Base-by-base conservation (phyloP, 352 stramenopile genomes). In the Globisporangium barbulae region DNA sequence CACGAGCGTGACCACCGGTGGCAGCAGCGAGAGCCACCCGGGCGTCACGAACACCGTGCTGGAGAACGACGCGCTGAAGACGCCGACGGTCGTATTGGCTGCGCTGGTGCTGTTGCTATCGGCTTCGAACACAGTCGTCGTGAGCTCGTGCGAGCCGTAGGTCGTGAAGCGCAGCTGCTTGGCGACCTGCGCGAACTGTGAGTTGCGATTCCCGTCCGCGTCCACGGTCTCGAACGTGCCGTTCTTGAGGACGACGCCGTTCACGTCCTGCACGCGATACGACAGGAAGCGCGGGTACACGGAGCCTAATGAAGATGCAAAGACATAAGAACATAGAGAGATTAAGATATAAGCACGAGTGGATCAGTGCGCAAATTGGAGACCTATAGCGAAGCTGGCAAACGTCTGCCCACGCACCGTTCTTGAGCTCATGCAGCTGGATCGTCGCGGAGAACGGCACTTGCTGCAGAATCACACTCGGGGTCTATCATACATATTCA, bases 1-100 rank as follows among this genome's bases (percentile, higher is more conserved):
- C 35, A 88, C 48, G n/a, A 94, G 68, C 47, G 85, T 94, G 57
- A 94, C 81, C 15, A 91, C 22, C 33, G 85, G 85, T 35, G 85
- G 85, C 28, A 94, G 57, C 56, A 94, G 53, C 45, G 83, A 92
- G 44, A 94, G 63, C 78, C 81, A 94, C 1, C 83, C 85, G 33
- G 82, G 81, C 21, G 81, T 85, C 6, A 91, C 83, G 44, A 81
- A 77, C 35, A 93, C 80, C 6, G 53, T 53, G 19, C 55, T 79
- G 47, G 69, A 79, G 22, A 73, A 30, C 17, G 71, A 78, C 2
- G 67, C 53, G 42, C 68, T 75, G 58, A 87, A 85, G 48, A 64
- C 44, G 3, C 30, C 50, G n/a, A 78, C 59, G 1, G 63, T 72
- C 37, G 68, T 72, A n/a, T 76, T 54, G 19, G 70, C 77, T 2